Conservation (phyloP, 306 rosid genomes). For the Datisca glomerata region DNA sequence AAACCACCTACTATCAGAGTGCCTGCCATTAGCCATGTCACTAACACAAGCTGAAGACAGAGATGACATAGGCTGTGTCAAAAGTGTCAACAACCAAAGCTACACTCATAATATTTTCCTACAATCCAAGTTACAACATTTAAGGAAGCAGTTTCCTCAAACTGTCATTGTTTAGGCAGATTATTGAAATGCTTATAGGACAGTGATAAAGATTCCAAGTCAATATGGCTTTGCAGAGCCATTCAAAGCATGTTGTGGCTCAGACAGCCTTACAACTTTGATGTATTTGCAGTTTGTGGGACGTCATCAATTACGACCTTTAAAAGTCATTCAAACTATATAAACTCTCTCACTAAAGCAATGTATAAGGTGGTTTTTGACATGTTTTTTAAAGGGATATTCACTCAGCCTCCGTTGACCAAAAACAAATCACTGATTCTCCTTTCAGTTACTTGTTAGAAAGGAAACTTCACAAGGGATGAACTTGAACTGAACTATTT, state of each 20-base stretch:
- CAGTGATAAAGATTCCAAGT: conserved; percentile 40
- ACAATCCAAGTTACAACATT: conserved; percentile 29
- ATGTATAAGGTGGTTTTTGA: conserved; percentile 64
- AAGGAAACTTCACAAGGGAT: conserved; percentile 36
- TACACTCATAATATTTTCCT: conserved; percentile 41
- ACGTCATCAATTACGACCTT: conserved; percentile 38
- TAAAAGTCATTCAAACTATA: conserved; percentile 40
- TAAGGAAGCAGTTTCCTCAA: conserved; percentile 47
- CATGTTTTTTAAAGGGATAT: conserved; percentile 62
- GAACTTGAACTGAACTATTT: conserved; percentile 1
- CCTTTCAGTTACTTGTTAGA: conserved; percentile 48
- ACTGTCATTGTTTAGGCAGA: conserved; percentile 63
- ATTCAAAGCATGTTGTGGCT: conserved; percentile 75
- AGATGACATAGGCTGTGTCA: conserved; percentile 65
- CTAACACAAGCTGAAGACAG: conserved; percentile 47
- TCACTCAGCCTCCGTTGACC: conserved; percentile 51
- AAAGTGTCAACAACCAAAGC: conserved; percentile 49
- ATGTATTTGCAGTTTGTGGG: conserved; percentile 46
- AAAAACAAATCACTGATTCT: too few species aligned
- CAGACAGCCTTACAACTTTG: conserved; percentile 50
- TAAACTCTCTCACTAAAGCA: conserved; percentile 80
- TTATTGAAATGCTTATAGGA: conserved; percentile 57
- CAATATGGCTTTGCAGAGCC: conserved; percentile 47
- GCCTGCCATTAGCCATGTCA: conserved; percentile 57
- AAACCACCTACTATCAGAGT: conserved; percentile 60